phyloP scores from a whole-genome alignment of 441 rosid genomes.

The Populus trichocarpa region DNA sequence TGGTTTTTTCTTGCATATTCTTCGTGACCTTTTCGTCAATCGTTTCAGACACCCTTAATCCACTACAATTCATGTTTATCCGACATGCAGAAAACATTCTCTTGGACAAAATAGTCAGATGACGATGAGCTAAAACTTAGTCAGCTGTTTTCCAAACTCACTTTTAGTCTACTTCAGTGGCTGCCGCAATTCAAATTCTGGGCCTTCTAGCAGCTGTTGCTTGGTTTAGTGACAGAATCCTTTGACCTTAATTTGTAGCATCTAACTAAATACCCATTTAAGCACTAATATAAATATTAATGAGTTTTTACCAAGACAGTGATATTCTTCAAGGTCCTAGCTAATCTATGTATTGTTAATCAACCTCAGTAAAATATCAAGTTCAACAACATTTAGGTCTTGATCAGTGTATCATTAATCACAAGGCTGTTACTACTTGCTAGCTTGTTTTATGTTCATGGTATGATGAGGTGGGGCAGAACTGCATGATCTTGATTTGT shows the following conservation, averaged over 20 bases:
- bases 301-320: background rate
- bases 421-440: background rate
- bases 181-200: background rate
- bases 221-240: background rate
- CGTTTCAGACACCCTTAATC: background rate
- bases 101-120: background rate
- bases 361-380: background rate
- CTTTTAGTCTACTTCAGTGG: background rate
- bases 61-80: background rate
- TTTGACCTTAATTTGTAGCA: background rate
- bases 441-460: background rate
- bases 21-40: background rate
- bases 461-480: background rate
- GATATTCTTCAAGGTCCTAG: background rate
- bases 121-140: background rate
- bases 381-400: background rate
- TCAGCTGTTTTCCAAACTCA: background rate
- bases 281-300: background rate
- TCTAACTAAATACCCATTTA: background rate
- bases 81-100: constrained; percentile 1
- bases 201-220: background rate
- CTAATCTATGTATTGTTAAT: background rate
- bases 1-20: background rate
- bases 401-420: background rate
- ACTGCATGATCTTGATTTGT: background rate